Evolutionary conservation across 192 early-diverging fungal genomes (phyloP).

Genomic region (Entomortierella parvispora): DNA sequence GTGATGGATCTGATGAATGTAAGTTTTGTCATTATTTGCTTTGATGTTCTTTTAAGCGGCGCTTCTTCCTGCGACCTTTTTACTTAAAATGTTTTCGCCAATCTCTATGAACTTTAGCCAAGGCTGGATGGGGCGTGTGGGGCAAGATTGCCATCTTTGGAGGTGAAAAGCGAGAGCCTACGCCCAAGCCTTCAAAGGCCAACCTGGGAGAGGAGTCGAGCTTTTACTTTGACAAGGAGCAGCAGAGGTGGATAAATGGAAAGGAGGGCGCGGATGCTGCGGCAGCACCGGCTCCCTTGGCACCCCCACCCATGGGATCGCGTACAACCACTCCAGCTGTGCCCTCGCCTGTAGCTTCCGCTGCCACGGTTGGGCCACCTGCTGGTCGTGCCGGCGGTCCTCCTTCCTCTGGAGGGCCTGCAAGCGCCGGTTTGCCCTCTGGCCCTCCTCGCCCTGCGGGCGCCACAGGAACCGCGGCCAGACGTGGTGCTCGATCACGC

Average conservation of each 20-base stretch:
- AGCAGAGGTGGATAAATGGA: constrained; percentile 91
- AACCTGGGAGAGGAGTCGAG: constrained; percentile 87
- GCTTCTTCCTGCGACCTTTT: background rate
- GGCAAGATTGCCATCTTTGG: constrained; percentile 38
- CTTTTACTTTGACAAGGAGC: constrained; percentile 89
- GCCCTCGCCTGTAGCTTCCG: background rate
- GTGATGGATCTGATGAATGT: constrained; percentile 38
- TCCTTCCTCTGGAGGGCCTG: background rate
- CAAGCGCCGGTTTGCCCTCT: constrained; percentile 7
- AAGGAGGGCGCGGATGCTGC: constrained; percentile 42
- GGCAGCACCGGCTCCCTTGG: constrained; percentile 9
- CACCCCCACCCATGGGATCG: constrained; percentile 40
- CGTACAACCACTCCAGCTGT: constrained; percentile 14
- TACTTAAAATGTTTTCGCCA: background rate
- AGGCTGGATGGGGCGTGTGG: constrained; percentile 42
- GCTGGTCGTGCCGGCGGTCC: constrained; percentile 8
- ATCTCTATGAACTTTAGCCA: constrained; percentile 7
- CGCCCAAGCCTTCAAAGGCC: constrained; percentile 71
- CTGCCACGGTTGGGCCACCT: constrained; percentile 7
- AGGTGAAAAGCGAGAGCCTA: constrained; percentile 41
- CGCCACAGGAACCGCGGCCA: constrained; percentile 19
- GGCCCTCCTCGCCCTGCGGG: constrained; percentile 32
- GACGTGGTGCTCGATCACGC: constrained; percentile 52
- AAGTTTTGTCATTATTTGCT: constrained; percentile 1
- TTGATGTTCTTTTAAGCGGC: background rate